Percentiles rank a stretch among this genome's conserved stretches.
Evolutionary conservation across 2,329 filamentous ascomycete species (phyloP).

Genomic region (Epichloe elymi): DNA sequence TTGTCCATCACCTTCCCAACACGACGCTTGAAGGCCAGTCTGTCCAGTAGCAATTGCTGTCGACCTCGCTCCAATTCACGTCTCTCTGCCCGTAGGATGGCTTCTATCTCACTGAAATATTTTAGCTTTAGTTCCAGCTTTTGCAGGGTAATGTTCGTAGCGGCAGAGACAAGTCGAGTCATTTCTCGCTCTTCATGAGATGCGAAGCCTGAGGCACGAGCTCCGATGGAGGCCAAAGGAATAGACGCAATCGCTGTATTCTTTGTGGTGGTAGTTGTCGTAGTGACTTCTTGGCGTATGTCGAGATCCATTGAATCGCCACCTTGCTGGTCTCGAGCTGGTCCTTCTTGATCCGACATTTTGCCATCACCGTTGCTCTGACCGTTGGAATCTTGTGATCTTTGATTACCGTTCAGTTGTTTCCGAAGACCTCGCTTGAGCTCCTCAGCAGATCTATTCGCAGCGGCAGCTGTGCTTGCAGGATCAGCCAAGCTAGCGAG

Average conservation of each 20-base stretch:
- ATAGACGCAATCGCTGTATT: slow-evolving; percentile 53
- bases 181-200: slow-evolving; percentile 96
- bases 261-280: slow-evolving; percentile 35
- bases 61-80: slow-evolving; percentile 83
- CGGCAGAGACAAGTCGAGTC: slow-evolving; percentile 81
- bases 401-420: slow-evolving; percentile 51
- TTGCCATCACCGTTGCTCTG: slow-evolving; percentile 33
- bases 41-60: slow-evolving; percentile 87
- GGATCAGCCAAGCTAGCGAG: slow-evolving; percentile 85
- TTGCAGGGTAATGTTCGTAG: slow-evolving; percentile 85
- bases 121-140: slow-evolving; percentile 93
- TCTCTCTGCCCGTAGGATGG: slow-evolving; percentile 80
- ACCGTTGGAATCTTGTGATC: slow-evolving; percentile 39
- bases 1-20: slow-evolving; percentile 71
- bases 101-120: slow-evolving; percentile 94
- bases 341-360: not conserved
- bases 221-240: slow-evolving; percentile 74
- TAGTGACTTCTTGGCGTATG: slow-evolving; percentile 35
- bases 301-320: slow-evolving; percentile 54
- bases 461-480: slow-evolving; percentile 77
- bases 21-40: slow-evolving; percentile 77
- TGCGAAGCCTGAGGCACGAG: slow-evolving; percentile 73
- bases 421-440: slow-evolving; percentile 69
- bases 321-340: slow-evolving; percentile 19
- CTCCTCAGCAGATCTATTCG: slow-evolving; percentile 74